Evolutionary conservation across 2,329 filamentous ascomycete species (phyloP).

Genomic region (Cordyceps farinosa): DNA sequence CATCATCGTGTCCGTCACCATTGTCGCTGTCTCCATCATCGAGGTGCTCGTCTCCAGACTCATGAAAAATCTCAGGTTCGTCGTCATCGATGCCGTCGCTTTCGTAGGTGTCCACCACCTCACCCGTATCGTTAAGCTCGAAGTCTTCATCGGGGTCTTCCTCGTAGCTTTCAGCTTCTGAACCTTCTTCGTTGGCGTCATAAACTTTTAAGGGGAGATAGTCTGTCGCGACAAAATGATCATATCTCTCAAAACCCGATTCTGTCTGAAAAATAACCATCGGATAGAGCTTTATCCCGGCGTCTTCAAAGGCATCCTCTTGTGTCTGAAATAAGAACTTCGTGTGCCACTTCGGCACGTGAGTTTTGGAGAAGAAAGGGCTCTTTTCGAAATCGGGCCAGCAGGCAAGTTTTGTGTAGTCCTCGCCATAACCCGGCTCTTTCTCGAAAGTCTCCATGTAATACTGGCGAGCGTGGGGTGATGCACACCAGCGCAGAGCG

Average conservation of each 20-base stretch:
- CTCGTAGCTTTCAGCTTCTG: not conserved
- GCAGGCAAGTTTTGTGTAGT: conserved; percentile 27
- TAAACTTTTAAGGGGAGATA: conserved; percentile 10
- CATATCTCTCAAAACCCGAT: conserved; percentile 21
- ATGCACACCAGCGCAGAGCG: conserved; percentile 31
- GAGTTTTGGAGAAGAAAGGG: conserved; percentile 27
- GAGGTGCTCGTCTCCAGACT: conserved; percentile 26
- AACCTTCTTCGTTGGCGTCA: conserved; percentile 11
- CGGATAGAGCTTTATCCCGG: conserved; percentile 27
- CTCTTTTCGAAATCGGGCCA: conserved; percentile 34
- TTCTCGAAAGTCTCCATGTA: conserved; percentile 27
- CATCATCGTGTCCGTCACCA: not conserved
- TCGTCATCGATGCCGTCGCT: conserved; percentile 39
- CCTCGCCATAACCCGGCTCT: conserved; percentile 24
- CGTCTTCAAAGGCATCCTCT: conserved; percentile 5
- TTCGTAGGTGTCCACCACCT: conserved; percentile 33
- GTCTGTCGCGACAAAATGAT: conserved; percentile 19
- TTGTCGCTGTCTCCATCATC: conserved; percentile 23
- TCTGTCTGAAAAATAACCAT: conserved; percentile 30
- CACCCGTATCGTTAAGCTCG: conserved; percentile 16
- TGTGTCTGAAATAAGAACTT: not conserved
- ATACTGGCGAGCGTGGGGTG: conserved; percentile 29
- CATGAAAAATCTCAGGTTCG: conserved; percentile 25
- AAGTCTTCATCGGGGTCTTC: conserved; percentile 21
- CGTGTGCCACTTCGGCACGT: conserved; percentile 22